These are phyloP conservation scores for Wickerhamomyces bisporus DNA, from an alignment of 805 yeast genomes.

Conservation along the genomic window DNA sequence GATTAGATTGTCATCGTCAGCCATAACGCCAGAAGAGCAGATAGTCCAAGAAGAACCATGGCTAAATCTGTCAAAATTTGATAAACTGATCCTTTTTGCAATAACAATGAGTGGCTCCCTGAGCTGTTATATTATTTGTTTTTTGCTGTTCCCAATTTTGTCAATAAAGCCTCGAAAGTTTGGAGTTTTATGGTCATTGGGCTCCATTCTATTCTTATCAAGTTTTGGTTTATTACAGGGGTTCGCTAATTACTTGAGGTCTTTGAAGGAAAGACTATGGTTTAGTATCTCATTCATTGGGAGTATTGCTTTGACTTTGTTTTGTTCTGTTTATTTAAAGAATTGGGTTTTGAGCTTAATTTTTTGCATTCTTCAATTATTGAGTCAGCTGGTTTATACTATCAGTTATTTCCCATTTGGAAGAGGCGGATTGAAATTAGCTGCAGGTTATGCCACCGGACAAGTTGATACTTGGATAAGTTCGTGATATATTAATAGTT, in stretches of 20 bases:
- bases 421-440: constrained; percentile 12
- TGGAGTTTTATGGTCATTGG: constrained; percentile 14
- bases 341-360: constrained; percentile 10
- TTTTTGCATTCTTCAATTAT: constrained; percentile 7
- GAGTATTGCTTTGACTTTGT: constrained; percentile 10
- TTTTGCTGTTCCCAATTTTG: constrained; percentile 14
- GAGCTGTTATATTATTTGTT: constrained; percentile 16
- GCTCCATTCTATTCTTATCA: constrained; percentile 13
- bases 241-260: constrained; percentile 6
- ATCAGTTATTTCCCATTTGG: constrained; percentile 19
- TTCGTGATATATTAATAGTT: constrained; percentile 2
- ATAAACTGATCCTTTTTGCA: constrained; percentile 15
- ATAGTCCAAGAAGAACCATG: background rate
- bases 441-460: constrained; percentile 11
- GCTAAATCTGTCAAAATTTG: constrained; percentile 3
- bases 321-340: constrained; percentile 9
- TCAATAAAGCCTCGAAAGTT: constrained; percentile 16
- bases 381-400: constrained; percentile 11
- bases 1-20: background rate
- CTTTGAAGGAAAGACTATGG: constrained; percentile 16
- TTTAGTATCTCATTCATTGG: constrained; percentile 10
- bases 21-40: background rate
- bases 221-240: constrained; percentile 16
- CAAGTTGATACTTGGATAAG: constrained; percentile 18
- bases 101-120: constrained; percentile 16